phyloP scores from a whole-genome alignment of 2,329 filamentous ascomycete genomes.

The Immersiporthe knoxdaviesiana region DNA sequence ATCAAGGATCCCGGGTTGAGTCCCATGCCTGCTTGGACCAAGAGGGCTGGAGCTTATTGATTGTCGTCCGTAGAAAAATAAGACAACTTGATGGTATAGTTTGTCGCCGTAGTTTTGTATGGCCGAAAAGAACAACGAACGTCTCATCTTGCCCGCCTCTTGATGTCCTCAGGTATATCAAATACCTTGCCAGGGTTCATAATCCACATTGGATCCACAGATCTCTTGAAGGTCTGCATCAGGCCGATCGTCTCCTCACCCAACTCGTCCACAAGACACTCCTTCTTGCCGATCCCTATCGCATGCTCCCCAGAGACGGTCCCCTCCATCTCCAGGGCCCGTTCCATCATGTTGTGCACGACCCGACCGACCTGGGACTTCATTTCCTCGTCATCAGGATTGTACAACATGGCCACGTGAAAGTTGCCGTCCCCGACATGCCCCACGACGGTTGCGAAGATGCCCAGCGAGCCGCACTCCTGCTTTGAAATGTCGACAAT shows the following conservation, averaged over 20 bases:
- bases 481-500: constrained; percentile 71
- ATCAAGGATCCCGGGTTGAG: constrained; percentile 50
- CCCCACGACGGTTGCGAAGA: constrained; percentile 64
- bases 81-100: background rate
- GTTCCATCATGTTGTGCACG: constrained; percentile 67
- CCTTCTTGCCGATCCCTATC: constrained; percentile 60
- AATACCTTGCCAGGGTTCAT: constrained; percentile 52
- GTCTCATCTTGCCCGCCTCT: background rate
- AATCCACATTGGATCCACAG: constrained; percentile 60
- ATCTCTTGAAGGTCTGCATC: constrained; percentile 66
- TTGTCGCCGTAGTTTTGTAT: too few species aligned
- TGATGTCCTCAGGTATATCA: constrained; percentile 28
- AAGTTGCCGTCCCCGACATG: constrained; percentile 74
- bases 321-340: constrained; percentile 69
- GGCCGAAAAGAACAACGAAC: too few species aligned
- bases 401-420: constrained; percentile 49
- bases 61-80: background rate
- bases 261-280: constrained; percentile 54
- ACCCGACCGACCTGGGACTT: constrained; percentile 48
- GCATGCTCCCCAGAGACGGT: constrained; percentile 71
- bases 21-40: constrained; percentile 48
- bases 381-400: constrained; percentile 54
- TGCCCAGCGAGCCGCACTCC: constrained; percentile 58
- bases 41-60: constrained; percentile 56
- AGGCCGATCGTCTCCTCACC: constrained; percentile 63